Evolutionary conservation across 176 grass and related monocot genomes (phyloP).

Genomic region (Urochloa ruziziensis): DNA sequence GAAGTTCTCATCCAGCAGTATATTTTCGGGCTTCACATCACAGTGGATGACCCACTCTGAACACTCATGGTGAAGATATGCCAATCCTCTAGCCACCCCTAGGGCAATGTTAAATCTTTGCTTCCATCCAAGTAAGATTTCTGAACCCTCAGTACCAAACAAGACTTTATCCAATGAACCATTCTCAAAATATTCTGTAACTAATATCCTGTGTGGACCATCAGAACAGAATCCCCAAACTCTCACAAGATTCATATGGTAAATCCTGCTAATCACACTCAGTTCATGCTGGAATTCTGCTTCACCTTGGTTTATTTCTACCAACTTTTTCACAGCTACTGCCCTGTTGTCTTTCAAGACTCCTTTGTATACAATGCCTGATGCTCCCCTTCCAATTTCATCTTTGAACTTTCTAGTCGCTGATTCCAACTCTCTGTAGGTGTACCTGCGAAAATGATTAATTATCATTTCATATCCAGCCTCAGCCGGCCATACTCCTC

Average conservation of each 20-base stretch:
- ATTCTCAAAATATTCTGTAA: conserved; percentile 31
- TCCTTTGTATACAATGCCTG: conserved; percentile 28
- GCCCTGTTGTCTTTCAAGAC: conserved; percentile 15
- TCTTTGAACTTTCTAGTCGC: conserved; percentile 27
- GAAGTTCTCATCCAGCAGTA: conserved; percentile 21
- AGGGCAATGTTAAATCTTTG: conserved; percentile 16
- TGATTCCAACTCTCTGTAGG: conserved; percentile 15
- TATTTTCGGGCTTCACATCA: conserved; percentile 28
- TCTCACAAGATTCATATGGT: conserved; percentile 31
- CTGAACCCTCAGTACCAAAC: not conserved
- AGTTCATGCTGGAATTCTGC: conserved; percentile 30
- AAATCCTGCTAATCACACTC: conserved; percentile 14
- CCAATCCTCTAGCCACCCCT: conserved; percentile 27
- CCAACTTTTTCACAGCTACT: conserved; percentile 30
- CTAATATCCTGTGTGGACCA: conserved; percentile 30
- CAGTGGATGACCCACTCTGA: conserved; percentile 31
- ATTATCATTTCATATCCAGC: conserved; percentile 32
- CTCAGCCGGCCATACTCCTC: conserved; percentile 37
- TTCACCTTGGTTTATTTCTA: conserved; percentile 4
- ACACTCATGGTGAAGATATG: conserved; percentile 31
- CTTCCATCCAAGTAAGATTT: conserved; percentile 8
- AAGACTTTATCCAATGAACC: conserved; percentile 25
- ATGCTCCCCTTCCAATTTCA: conserved; percentile 29
- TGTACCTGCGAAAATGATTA: conserved; percentile 37
- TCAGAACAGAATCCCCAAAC: conserved; percentile 36